Evolutionary conservation across 164 flowering plant species (phyloP).

Genomic region (Stephania cephalantha): DNA sequence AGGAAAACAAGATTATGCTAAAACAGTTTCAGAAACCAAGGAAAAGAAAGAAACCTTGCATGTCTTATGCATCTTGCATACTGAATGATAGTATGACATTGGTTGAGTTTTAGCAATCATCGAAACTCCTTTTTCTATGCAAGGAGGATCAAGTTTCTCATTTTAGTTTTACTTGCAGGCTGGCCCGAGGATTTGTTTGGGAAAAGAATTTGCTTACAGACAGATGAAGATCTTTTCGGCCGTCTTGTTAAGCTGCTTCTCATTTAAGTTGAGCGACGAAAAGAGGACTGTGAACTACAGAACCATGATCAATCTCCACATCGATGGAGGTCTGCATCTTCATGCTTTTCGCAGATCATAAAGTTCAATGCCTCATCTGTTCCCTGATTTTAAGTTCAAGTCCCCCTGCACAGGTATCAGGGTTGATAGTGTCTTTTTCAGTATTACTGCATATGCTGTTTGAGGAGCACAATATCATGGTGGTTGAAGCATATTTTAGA

Average conservation of each 20-base stretch:
- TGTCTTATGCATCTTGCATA: background rate
- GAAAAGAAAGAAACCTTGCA: background rate
- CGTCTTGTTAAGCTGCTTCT: slow-evolving; percentile 32
- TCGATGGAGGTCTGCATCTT: slow-evolving; percentile 58
- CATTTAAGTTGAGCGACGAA: slow-evolving; percentile 42
- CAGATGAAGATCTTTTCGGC: slow-evolving; percentile 71
- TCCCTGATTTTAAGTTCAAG: background rate
- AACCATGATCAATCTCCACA: slow-evolving; percentile 70
- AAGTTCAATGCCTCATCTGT: background rate
- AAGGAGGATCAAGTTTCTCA: background rate
- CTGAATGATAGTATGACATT: background rate
- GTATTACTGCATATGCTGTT: background rate
- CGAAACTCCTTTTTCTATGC: background rate
- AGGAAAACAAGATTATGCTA: background rate
- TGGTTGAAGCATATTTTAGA: background rate
- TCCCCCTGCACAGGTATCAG: background rate
- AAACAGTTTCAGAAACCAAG: background rate
- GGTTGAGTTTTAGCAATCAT: background rate
- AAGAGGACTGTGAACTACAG: slow-evolving; percentile 39
- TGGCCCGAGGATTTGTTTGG: slow-evolving; percentile 66
- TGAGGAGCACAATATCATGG: background rate
- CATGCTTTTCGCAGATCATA: slow-evolving; percentile 28
- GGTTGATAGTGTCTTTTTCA: background rate
- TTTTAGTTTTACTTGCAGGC: slow-evolving; percentile 35
- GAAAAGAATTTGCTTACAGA: slow-evolving; percentile 68